phyloP scores from a whole-genome alignment of 257 asterid species.

The Coffea eugenioides region DNA sequence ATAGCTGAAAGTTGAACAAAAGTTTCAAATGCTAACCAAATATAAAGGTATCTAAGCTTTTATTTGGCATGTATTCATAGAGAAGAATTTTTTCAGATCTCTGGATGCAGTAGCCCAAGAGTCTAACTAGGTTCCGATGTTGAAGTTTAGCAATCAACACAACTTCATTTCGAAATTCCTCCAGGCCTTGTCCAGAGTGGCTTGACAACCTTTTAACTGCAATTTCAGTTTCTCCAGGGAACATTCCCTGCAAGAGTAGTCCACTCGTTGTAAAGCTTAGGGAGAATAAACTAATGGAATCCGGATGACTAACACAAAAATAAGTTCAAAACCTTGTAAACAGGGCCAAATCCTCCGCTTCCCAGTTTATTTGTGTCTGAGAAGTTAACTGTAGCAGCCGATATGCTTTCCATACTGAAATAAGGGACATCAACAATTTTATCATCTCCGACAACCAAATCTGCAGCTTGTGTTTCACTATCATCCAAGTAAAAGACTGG shows the following conservation, averaged over 20 bases:
- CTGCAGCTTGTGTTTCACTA: conserved; percentile 22
- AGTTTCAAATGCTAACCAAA: conserved; percentile 25
- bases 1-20: not conserved
- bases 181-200: conserved; percentile 27
- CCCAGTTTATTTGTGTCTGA: conserved; percentile 54
- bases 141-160: conserved; percentile 27
- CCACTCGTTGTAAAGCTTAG: not conserved
- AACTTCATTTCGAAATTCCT: conserved; percentile 31
- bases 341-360: conserved; percentile 68
- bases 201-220: conserved; percentile 36
- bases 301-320: not conserved
- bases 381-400: conserved; percentile 52
- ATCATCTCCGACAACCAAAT: conserved; percentile 34
- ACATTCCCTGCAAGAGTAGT: conserved; percentile 20
- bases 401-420: conserved; percentile 37
- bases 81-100: conserved; percentile 27
- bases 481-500: conserved; percentile 9
- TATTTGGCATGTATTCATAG: conserved; percentile 27
- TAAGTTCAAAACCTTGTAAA: conserved; percentile 39
- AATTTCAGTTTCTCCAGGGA: conserved; percentile 27
- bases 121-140: conserved; percentile 23
- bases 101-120: conserved; percentile 27
- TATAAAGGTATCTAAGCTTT: conserved; percentile 16
- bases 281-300: not conserved
- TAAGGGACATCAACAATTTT: conserved; percentile 36